Conservation (phyloP, 2,329 filamentous ascomycete genomes). For the Geosmithia morbida region DNA sequence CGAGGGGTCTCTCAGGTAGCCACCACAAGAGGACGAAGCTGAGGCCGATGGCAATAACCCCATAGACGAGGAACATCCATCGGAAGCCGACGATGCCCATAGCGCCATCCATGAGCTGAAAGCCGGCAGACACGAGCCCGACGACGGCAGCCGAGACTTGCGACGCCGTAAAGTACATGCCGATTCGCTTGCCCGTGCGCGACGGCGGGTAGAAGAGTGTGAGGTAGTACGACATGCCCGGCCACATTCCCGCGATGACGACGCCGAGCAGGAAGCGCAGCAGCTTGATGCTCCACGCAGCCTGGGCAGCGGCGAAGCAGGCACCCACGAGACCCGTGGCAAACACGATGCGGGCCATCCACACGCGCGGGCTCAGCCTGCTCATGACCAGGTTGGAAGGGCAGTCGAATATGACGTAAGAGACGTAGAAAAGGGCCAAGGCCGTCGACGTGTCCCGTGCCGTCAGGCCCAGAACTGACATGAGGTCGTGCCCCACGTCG, state of each 20-base stretch:
- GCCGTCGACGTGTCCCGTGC: constrained; percentile 71
- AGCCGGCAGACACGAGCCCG: constrained; percentile 77
- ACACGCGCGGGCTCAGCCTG: constrained; percentile 66
- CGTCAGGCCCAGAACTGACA: constrained; percentile 51
- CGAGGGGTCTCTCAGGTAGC: constrained; percentile 70
- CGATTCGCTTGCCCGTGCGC: constrained; percentile 74
- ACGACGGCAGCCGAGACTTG: constrained; percentile 84
- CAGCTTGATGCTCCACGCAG: constrained; percentile 80
- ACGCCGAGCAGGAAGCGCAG: constrained; percentile 73
- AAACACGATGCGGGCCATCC: constrained; percentile 86
- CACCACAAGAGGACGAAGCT: constrained; percentile 72
- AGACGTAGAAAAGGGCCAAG: constrained; percentile 79
- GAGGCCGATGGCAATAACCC: constrained; percentile 57
- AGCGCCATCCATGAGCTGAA: constrained; percentile 77
- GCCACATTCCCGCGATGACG: constrained; percentile 90
- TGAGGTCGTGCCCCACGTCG: constrained; percentile 57
- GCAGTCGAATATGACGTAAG: constrained; percentile 80
- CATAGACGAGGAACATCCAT: constrained; percentile 89
- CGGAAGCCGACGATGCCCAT: constrained; percentile 68
- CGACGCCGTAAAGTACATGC: constrained; percentile 76
- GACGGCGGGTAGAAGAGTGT: constrained; percentile 86
- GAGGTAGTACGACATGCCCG: constrained; percentile 85
- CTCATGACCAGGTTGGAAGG: constrained; percentile 87
- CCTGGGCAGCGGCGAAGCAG: constrained; percentile 69
- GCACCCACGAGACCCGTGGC: constrained; percentile 73